These are phyloP conservation scores for Antarctomyces pellizariae DNA, from an alignment of 495 filamentous ascomycete genomes.

Conservation along the genomic window DNA sequence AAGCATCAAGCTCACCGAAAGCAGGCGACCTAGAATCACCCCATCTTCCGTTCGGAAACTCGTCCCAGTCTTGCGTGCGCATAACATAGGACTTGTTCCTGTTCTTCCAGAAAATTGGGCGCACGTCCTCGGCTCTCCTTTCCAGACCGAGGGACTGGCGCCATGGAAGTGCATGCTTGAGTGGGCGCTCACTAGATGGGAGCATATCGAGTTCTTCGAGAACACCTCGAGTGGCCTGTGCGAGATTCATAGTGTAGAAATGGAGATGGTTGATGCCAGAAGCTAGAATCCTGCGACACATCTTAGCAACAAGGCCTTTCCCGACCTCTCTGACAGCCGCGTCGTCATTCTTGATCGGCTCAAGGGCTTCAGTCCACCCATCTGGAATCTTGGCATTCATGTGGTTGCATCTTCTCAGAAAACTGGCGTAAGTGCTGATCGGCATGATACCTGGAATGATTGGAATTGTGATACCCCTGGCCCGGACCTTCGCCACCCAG, in stretches of 20 bases:
- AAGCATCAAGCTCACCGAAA: conserved; percentile 89
- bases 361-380: conserved; percentile 56
- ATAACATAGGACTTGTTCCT: conserved; percentile 85
- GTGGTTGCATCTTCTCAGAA: conserved; percentile 72
- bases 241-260: conserved; percentile 99
- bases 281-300: conserved; percentile 66
- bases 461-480: conserved; percentile 63
- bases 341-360: conserved; percentile 94
- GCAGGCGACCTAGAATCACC: conserved; percentile 92
- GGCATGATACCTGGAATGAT: conserved; percentile 99
- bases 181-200: conserved; percentile 49
- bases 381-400: conserved; percentile 64
- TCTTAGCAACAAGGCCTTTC: conserved; percentile 68
- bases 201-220: conserved; percentile 68
- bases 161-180: conserved; percentile 79
- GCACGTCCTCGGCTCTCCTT: conserved; percentile 80
- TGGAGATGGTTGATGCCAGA: conserved; percentile 75
- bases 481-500: conserved; percentile 73
- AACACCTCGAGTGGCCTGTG: conserved; percentile 79
- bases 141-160: conserved; percentile 77
- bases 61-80: conserved; percentile 96
- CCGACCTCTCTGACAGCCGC: conserved; percentile 77
- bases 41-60: conserved; percentile 98
- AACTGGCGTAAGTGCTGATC: conserved; percentile 82
- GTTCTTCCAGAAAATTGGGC: conserved; percentile 98